phyloP scores from a whole-genome alignment of 305 asterid genomes.

The Rubia peregrina region DNA sequence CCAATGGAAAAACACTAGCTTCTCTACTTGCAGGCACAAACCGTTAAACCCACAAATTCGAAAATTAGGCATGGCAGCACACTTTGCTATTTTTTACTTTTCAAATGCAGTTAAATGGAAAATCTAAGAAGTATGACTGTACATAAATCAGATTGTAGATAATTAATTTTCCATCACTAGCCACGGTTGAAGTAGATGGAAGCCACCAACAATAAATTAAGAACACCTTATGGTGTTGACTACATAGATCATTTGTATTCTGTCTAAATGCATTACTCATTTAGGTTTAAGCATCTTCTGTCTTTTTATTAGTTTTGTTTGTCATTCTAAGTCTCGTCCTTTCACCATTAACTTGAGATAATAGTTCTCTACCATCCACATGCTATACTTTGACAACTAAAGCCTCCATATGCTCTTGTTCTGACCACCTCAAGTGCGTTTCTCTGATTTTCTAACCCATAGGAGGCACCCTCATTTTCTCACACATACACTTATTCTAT shows the following conservation, averaged over 20 bases:
- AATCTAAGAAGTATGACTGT: background rate
- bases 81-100: background rate
- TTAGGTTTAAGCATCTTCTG: background rate
- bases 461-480: background rate
- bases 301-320: background rate
- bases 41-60: background rate
- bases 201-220: background rate
- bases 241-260: background rate
- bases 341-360: background rate
- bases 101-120: background rate
- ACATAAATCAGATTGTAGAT: background rate
- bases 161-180: background rate
- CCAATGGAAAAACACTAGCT: background rate
- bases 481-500: background rate
- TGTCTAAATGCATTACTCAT: background rate
- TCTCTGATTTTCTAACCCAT: background rate
- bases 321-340: background rate
- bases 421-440: background rate
- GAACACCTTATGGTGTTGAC: background rate
- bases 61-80: background rate
- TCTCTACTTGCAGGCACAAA: background rate
- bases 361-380: background rate
- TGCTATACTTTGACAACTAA: background rate
- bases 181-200: constrained; percentile 7
- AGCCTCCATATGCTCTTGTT: background rate